Evolutionary conservation across 2,329 filamentous ascomycete genomes (phyloP).

Genomic region (Penicillium corylophilum): DNA sequence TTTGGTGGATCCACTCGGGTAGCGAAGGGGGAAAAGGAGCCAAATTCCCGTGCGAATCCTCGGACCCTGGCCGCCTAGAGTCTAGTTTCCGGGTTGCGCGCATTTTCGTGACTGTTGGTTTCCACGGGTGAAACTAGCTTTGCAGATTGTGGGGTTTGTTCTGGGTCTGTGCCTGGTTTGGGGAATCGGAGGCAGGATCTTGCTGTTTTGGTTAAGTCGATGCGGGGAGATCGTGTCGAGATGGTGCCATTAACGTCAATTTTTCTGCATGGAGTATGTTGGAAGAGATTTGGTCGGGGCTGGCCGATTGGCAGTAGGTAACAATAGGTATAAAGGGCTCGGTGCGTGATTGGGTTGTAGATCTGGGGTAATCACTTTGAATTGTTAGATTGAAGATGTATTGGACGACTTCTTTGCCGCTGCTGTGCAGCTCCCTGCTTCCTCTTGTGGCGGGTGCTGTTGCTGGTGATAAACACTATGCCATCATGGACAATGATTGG

Average conservation of each 20-base stretch:
- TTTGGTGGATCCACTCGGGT: constrained; percentile 8
- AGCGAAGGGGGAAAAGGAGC: constrained; percentile 3
- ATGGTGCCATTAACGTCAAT: constrained; percentile 6
- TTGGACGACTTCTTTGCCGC: constrained; percentile 11
- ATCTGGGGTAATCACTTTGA: neutral
- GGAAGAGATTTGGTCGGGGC: constrained; percentile 2
- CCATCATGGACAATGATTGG: constrained; percentile 52
- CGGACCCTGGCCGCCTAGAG: neutral
- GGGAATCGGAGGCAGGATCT: constrained; percentile 14
- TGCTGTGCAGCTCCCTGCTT: constrained; percentile 13
- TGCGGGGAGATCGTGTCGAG: constrained; percentile 15
- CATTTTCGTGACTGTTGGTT: neutral
- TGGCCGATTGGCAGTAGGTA: constrained; percentile 4
- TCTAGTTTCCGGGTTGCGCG: neutral
- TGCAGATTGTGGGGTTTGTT: neutral
- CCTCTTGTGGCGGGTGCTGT: constrained; percentile 9
- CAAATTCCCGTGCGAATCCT: neutral
- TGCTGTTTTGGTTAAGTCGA: constrained; percentile 12
- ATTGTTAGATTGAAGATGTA: constrained; percentile 7
- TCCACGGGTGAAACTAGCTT: neutral
- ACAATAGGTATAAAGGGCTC: constrained; percentile 10
- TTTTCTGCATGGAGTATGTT: neutral
- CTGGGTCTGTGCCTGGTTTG: constrained; percentile 5
- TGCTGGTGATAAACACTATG: constrained; percentile 25
- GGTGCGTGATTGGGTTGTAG: neutral